phyloP scores from a whole-genome alignment of 306 rosid genomes.

The Mimosa bimucronata region DNA sequence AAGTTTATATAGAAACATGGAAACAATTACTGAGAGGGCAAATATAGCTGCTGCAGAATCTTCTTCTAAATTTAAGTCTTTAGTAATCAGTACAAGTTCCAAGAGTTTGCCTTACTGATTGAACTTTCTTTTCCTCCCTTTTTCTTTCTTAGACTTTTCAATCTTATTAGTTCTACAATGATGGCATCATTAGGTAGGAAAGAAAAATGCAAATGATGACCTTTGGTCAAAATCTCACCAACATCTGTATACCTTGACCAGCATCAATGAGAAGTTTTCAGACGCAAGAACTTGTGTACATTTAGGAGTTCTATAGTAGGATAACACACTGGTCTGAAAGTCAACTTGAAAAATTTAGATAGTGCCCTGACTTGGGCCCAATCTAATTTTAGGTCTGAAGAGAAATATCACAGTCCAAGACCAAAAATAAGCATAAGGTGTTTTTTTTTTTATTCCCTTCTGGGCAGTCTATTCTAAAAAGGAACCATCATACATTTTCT shows the following conservation, averaged over 20 bases:
- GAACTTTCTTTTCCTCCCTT: neutral
- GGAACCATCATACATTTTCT: neutral
- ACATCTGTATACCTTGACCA: neutral
- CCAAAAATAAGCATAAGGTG: neutral
- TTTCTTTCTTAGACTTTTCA: conserved; percentile 7
- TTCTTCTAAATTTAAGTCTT: conserved; percentile 51
- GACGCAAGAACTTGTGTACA: neutral
- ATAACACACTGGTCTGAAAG: neutral
- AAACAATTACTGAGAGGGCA: conserved; percentile 63
- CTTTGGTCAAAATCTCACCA: neutral
- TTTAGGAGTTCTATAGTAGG: neutral
- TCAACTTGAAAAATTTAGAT: neutral
- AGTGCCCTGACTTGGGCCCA: neutral
- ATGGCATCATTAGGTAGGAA: neutral
- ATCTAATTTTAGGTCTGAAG: neutral
- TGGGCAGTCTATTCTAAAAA: neutral
- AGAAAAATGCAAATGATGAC: neutral
- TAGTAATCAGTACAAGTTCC: conserved; percentile 70
- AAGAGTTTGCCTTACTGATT: conserved; percentile 68
- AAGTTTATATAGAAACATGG: conserved; percentile 69
- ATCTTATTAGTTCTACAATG: neutral
- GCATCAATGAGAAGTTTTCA: neutral
- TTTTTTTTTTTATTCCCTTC: neutral
- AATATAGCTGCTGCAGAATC: conserved; percentile 42
- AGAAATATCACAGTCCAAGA: neutral